Percentiles rank a stretch among this genome's conserved stretches.
phyloP scores from a whole-genome alignment of 2,329 filamentous ascomycete genomes.

The Diaporthe batatas region DNA sequence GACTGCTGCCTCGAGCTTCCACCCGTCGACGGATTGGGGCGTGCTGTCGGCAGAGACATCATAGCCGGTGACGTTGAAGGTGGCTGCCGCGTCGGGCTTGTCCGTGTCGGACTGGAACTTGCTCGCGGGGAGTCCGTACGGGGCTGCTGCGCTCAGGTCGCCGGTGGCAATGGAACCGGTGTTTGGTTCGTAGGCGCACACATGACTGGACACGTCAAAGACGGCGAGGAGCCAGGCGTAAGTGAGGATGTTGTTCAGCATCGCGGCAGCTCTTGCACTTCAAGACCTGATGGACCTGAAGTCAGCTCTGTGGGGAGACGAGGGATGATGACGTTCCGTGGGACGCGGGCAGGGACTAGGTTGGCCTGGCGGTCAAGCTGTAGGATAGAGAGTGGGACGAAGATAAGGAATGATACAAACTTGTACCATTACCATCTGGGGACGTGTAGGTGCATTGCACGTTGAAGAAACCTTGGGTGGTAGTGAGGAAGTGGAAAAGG shows the following conservation, averaged over 20 bases:
- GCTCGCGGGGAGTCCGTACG: slow-evolving; percentile 29
- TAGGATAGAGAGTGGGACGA: not conserved
- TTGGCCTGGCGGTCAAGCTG: not conserved
- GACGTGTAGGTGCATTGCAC: not conserved
- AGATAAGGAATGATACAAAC: not conserved
- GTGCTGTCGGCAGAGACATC: slow-evolving; percentile 27
- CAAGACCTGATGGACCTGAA: not conserved
- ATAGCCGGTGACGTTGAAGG: slow-evolving; percentile 37
- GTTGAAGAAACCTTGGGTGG: not conserved
- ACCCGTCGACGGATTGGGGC: slow-evolving; percentile 15
- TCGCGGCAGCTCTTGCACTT: not conserved
- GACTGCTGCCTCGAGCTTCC: slow-evolving; percentile 36
- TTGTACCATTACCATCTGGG: slow-evolving; percentile 5
- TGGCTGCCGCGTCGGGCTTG: slow-evolving; percentile 12
- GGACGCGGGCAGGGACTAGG: not conserved
- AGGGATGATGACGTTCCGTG: not conserved
- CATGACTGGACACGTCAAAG: not conserved
- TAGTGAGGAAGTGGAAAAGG: not conserved
- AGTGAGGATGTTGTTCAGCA: not conserved
- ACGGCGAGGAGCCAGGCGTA: not conserved
- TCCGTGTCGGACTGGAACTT: slow-evolving; percentile 35
- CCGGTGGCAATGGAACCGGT: slow-evolving; percentile 26
- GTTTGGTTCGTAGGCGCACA: slow-evolving; percentile 13
- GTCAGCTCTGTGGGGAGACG: not conserved
- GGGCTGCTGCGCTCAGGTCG: slow-evolving; percentile 21